Base-by-base conservation (phyloP, 2,329 filamentous ascomycete species). In the Aureobasidium sp. region DNA sequence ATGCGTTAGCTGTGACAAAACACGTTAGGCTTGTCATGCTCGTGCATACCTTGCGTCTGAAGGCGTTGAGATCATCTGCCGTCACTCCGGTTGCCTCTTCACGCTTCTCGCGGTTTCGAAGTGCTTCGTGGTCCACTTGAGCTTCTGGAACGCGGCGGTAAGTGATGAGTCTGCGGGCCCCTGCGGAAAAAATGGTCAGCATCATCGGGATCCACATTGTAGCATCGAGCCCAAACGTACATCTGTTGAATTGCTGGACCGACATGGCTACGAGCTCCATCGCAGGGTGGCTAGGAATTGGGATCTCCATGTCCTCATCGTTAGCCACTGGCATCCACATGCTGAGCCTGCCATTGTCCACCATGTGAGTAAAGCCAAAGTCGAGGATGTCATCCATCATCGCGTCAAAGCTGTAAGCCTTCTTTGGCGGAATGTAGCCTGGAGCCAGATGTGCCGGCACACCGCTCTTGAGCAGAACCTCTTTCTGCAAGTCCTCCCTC, bases 381-480 rank as follows among this genome's bases (percentile, higher is more conserved):
- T 86, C 82, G 6, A 97, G 81, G 58, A 99, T 91, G 72, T 97
- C 91, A 69, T 91, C 86, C 25, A 97, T 81, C 85, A 99, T 91
- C 6, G 90, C 88, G 42, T 89, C 80, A 72, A 99, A 97, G 67
- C 90, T 90, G 74, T 99, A 99, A 0, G 92, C 91, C 69, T 86
- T 87, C 73, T 96, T 97, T 0, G 94, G 93, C 0, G 92, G 87
- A 47, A 96, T 84, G 68, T 91, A 97, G 11, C 83, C 82, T 4
- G 85, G 78, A 68, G 80, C 89, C 84, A 82, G 81, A 76, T 90
- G 87, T 68, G 86, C 84, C 63, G 82, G 79, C 61, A 84, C 83
- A 0, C 90, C 90, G 69, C 90, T 84, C 62, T 88, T 83, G 34
- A 90, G 78, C 1, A 89, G 78, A 68, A 79, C 76, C 59, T 80